Evolutionary conservation across 1,139 yeast species (phyloP).

Genomic region (Sugiyamaella neomexicana): DNA sequence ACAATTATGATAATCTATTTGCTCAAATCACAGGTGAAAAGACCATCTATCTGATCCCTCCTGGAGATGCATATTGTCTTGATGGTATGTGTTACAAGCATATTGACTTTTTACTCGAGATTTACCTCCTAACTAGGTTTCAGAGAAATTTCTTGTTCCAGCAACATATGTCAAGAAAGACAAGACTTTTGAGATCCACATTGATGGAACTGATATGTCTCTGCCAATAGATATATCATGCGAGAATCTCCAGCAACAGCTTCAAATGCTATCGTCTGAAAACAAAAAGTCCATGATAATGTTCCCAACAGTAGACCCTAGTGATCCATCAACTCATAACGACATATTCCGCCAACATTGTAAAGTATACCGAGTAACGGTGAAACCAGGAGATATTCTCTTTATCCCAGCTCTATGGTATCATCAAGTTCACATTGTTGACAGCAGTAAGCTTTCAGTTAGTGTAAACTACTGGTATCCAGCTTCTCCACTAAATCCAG

Average conservation of each 20-base stretch:
- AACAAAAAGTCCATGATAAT: conserved; percentile 28
- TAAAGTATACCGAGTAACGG: conserved; percentile 34
- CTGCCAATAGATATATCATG: conserved; percentile 19
- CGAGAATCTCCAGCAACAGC: background rate
- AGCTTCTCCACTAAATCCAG: conserved; percentile 31
- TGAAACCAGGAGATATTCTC: conserved; percentile 42
- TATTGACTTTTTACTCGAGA: background rate
- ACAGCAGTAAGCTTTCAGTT: conserved; percentile 33
- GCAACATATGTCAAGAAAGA: conserved; percentile 32
- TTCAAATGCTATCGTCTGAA: background rate
- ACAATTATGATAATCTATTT: conserved; percentile 44
- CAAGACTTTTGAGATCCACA: conserved; percentile 17
- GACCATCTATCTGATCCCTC: conserved; percentile 42
- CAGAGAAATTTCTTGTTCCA: conserved; percentile 30
- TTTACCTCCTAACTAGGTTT: background rate
- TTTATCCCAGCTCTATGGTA: conserved; percentile 47
- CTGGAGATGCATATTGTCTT: conserved; percentile 37
- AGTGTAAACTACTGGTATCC: conserved; percentile 45
- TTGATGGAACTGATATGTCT: conserved; percentile 25
- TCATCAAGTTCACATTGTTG: conserved; percentile 41
- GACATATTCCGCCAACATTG: conserved; percentile 27
- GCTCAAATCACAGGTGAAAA: conserved; percentile 41
- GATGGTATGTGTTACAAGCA: conserved; percentile 29
- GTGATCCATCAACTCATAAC: conserved; percentile 26
- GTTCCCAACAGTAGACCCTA: conserved; percentile 41